These are phyloP conservation scores for Lactarius vividus DNA, from an alignment of 768 basidiomycete species.

Conservation along the genomic window DNA sequence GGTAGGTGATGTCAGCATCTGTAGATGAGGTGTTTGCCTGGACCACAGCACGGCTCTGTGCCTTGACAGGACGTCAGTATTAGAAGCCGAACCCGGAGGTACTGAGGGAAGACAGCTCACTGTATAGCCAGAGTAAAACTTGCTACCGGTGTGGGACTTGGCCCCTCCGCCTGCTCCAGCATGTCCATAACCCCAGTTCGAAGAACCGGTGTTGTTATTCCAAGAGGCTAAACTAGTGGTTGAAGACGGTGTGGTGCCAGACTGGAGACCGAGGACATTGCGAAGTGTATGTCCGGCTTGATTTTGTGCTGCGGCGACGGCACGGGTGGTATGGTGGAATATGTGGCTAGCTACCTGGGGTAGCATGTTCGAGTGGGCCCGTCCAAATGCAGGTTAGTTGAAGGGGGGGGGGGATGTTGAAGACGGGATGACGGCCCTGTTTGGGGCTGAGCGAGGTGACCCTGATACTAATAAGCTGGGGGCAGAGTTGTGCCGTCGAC, in stretches of 20 bases:
- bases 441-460: background rate
- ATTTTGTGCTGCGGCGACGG: conserved; percentile 71
- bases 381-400: conserved; percentile 5
- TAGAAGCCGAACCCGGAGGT: background rate
- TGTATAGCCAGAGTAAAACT: conserved; percentile 66
- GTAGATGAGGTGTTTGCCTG: conserved; percentile 64
- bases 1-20: conserved; percentile 45
- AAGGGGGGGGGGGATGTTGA: background rate
- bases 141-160: conserved; percentile 68
- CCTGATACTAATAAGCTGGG: background rate
- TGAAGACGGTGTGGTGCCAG: conserved; percentile 44
- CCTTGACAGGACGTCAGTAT: conserved; percentile 39
- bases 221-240: conserved; percentile 40
- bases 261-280: conserved; percentile 72
- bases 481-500: conserved; percentile 8
- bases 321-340: conserved; percentile 71
- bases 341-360: conserved; percentile 82
- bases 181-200: conserved; percentile 54
- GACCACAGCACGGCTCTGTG: conserved; percentile 65
- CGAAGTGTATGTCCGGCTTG: conserved; percentile 65
- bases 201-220: conserved; percentile 45
- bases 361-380: conserved; percentile 49
- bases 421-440: background rate
- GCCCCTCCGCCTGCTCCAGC: conserved; percentile 64
- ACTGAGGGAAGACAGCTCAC: conserved; percentile 41